Conservation (phyloP, 345 rosid genomes). For the Pistacia atlantica region DNA sequence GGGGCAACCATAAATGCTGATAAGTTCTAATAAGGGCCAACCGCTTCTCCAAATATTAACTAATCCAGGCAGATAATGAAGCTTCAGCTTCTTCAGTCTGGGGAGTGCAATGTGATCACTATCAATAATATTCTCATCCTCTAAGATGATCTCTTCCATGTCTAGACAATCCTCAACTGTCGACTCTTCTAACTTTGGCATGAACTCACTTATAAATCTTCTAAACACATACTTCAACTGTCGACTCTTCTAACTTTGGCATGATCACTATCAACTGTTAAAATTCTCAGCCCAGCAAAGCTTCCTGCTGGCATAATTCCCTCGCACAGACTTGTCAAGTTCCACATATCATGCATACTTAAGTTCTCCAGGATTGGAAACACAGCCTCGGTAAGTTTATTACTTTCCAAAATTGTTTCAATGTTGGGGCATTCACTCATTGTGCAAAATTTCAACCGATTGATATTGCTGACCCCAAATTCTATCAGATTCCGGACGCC, state of each 20-base stretch:
- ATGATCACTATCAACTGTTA: too few species aligned
- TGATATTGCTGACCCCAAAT: constrained; percentile 6
- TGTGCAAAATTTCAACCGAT: constrained; percentile 9
- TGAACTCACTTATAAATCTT: constrained; percentile 4
- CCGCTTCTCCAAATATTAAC: too few species aligned
- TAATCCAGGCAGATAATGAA: too few species aligned
- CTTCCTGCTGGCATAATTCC: neutral
- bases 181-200: constrained; percentile 20
- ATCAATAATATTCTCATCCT: neutral
- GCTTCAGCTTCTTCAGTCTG: too few species aligned
- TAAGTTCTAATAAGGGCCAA: neutral
- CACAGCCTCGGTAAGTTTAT: neutral
- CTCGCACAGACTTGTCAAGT: constrained; percentile 19
- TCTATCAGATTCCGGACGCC: constrained; percentile 11
- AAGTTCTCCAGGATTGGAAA: constrained; percentile 19
- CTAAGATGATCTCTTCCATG: neutral
- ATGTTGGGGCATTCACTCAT: constrained; percentile 23
- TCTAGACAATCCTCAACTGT: constrained; percentile 19
- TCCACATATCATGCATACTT: constrained; percentile 20
- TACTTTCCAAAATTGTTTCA: constrained; percentile 5
- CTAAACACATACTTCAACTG: constrained; percentile 10
- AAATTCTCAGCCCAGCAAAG: constrained; percentile 9
- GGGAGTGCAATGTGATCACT: neutral
- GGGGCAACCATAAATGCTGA: constrained; percentile 23
- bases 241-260: too few species aligned